Evolutionary conservation across 306 rosid species (phyloP).

Genomic region (Carpinus viminea): DNA sequence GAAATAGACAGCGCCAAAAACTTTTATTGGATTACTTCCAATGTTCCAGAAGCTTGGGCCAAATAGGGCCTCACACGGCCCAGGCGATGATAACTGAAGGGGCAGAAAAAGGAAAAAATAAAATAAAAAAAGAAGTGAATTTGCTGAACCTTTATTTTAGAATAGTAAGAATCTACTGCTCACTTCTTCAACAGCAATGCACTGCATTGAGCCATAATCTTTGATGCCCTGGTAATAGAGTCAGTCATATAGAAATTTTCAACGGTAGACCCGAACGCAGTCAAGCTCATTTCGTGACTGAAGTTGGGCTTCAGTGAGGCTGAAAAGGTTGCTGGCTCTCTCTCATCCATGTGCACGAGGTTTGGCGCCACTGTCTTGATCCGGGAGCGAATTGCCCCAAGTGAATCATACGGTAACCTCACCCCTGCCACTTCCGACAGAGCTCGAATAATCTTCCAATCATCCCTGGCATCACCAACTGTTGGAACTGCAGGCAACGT

Average conservation of each 20-base stretch:
- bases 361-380: conserved; percentile 83
- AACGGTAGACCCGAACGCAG: conserved; percentile 59
- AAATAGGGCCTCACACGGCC: conserved; percentile 31
- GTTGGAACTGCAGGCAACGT: conserved; percentile 97
- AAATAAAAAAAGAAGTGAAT: conserved; percentile 16
- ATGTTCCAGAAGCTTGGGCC: conserved; percentile 42
- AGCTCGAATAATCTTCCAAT: conserved; percentile 94
- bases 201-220: conserved; percentile 99
- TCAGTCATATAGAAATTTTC: conserved; percentile 98
- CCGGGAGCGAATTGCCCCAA: conserved; percentile 63
- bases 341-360: conserved; percentile 69
- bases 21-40: conserved; percentile 54
- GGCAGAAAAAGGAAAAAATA: neutral
- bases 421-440: conserved; percentile 85
- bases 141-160: conserved; percentile 38
- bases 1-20: neutral
- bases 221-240: conserved; percentile 96
- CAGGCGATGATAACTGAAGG: conserved; percentile 8
- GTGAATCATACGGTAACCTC: conserved; percentile 71
- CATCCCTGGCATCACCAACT: conserved; percentile 97
- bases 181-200: conserved; percentile 76
- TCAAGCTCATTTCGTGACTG: conserved; percentile 42
- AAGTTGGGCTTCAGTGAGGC: conserved; percentile 64
- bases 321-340: conserved; percentile 77
- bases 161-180: conserved; percentile 33